Percentiles rank a stretch among this genome's conserved stretches.
These are phyloP conservation scores for Zygosaccharomyces sapae DNA, from an alignment of 1,139 yeast genomes.

Conservation along the genomic window DNA sequence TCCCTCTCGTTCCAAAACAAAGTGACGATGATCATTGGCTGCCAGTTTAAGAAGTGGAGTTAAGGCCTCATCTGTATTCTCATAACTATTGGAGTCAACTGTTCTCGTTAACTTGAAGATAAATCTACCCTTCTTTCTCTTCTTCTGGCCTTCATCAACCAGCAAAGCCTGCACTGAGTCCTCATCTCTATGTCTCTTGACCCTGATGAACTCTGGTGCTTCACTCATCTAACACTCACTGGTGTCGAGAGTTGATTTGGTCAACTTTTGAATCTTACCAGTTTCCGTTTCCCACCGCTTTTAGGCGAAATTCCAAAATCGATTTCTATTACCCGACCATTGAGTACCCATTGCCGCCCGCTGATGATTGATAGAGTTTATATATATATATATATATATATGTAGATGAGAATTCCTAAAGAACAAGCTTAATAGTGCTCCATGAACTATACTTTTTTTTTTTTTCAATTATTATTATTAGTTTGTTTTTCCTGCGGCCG, in stretches of 20 bases:
- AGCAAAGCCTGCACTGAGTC: constrained; percentile 80
- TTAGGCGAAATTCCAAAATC: neutral
- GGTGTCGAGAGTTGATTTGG: neutral
- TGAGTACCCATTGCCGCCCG: no score
- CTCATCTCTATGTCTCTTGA: constrained; percentile 79
- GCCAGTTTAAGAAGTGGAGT: constrained; percentile 32
- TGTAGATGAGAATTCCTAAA: no score
- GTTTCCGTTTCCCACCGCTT: neutral
- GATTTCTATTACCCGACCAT: neutral
- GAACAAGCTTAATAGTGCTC: no score
- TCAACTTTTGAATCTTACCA: neutral
- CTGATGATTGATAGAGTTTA: no score
- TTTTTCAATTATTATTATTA: neutral
- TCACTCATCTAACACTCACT: constrained; percentile 8
- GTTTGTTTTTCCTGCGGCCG: constrained; percentile 46
- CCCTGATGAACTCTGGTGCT: constrained; percentile 62
- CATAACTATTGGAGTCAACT: constrained; percentile 27
- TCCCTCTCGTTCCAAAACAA: constrained; percentile 29
- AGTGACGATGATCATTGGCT: constrained; percentile 27
- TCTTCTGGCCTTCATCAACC: constrained; percentile 40
- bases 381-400: no score
- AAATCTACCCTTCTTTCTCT: constrained; percentile 34
- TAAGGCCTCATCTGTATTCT: constrained; percentile 15
- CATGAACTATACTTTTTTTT: neutral
- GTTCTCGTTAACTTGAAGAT: constrained; percentile 37